A percentile compares a stretch with the other conserved stretches of the same genome.
Conservation (phyloP, 164 flowering plant species). For the Hamamelis virginiana region DNA sequence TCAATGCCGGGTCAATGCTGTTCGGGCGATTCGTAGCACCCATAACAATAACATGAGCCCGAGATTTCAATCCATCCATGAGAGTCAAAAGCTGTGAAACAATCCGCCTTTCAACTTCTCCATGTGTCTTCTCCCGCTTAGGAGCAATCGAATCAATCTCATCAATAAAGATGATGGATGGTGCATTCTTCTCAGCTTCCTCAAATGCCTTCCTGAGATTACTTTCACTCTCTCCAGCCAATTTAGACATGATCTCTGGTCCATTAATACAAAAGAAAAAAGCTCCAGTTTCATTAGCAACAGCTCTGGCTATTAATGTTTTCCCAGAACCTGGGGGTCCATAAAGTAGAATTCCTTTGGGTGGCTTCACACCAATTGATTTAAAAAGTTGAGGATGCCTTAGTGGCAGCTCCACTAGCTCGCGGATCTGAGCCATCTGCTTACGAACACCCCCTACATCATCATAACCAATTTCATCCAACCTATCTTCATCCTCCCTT, state of each 20-base stretch:
- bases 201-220: slow-evolving; percentile 44
- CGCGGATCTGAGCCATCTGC: slow-evolving; percentile 46
- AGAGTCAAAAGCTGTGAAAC: slow-evolving; percentile 41
- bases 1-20: slow-evolving; percentile 41
- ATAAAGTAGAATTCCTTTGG: slow-evolving; percentile 40
- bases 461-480: slow-evolving; percentile 41
- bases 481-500: slow-evolving; percentile 40
- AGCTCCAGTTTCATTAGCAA: slow-evolving; percentile 45
- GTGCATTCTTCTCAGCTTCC: slow-evolving; percentile 44
- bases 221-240: slow-evolving; percentile 48
- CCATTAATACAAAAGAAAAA: slow-evolving; percentile 45
- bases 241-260: slow-evolving; percentile 42
- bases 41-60: slow-evolving; percentile 43
- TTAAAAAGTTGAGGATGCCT: slow-evolving; percentile 43
- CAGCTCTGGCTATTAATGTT: slow-evolving; percentile 41
- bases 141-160: slow-evolving; percentile 46
- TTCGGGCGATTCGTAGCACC: slow-evolving; percentile 45
- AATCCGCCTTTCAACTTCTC: slow-evolving; percentile 37
- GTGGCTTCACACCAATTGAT: slow-evolving; percentile 44
- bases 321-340: slow-evolving; percentile 48
- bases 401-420: slow-evolving; percentile 39
- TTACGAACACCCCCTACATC: slow-evolving; percentile 43
- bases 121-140: slow-evolving; percentile 40
- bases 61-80: slow-evolving; percentile 41
- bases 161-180: slow-evolving; percentile 41